phyloP scores from a whole-genome alignment of 1,284 basidiomycete species.

The Trichosporon inkin region DNA sequence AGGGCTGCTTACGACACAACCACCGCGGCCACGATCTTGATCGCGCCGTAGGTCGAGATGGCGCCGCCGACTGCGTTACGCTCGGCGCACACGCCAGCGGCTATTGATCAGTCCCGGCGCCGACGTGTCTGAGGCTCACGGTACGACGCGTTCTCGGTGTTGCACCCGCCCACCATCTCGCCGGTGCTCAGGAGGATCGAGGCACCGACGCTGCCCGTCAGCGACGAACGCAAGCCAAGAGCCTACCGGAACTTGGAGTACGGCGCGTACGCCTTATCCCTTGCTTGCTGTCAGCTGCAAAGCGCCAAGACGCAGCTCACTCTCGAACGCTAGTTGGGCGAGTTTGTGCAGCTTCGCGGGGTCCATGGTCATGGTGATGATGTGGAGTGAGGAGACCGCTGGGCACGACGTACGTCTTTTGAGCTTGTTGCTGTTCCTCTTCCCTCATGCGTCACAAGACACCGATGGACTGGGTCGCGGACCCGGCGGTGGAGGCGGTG shows the following conservation, averaged over 20 bases:
- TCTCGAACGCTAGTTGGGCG: slow-evolving; percentile 33
- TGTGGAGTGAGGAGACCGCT: neutral
- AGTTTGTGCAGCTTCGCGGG: slow-evolving; percentile 35
- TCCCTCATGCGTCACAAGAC: no score
- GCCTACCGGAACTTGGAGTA: slow-evolving; percentile 73
- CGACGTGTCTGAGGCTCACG: slow-evolving; percentile 54
- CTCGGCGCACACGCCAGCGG: slow-evolving; percentile 72
- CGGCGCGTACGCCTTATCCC: slow-evolving; percentile 60
- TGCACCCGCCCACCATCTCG: slow-evolving; percentile 71
- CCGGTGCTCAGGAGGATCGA: slow-evolving; percentile 68
- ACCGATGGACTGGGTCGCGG: no score
- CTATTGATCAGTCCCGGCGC: slow-evolving; percentile 27
- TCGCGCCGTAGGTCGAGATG: neutral
- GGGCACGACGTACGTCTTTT: no score
- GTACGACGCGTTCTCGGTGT: slow-evolving; percentile 87
- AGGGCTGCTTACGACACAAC: slow-evolving; percentile 63
- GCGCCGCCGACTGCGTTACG: slow-evolving; percentile 62
- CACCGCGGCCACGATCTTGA: neutral
- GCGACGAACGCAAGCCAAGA: no score
- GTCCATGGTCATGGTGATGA: slow-evolving; percentile 18
- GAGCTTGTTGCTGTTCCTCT: no score
- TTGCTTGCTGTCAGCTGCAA: slow-evolving; percentile 50
- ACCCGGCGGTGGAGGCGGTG: no score
- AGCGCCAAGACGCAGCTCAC: slow-evolving; percentile 19
- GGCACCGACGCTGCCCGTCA: slow-evolving; percentile 63